phyloP scores from a whole-genome alignment of 1,284 basidiomycete species.

The Puccinia sorghi region DNA sequence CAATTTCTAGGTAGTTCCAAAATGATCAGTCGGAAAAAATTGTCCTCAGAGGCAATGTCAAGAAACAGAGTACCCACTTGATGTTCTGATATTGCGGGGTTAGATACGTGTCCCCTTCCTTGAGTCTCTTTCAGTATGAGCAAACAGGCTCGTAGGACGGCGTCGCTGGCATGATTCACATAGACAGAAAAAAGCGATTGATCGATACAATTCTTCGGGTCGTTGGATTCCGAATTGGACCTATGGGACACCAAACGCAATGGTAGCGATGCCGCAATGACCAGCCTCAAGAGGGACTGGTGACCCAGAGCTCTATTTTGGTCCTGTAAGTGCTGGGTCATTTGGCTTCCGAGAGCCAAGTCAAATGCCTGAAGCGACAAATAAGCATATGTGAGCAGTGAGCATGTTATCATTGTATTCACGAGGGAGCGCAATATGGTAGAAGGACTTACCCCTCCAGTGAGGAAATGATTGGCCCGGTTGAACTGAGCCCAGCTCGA shows the following conservation, averaged over 20 bases:
- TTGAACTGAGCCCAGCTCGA: constrained; percentile 6
- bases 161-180: constrained; percentile 12
- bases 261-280: constrained; percentile 33
- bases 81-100: neutral
- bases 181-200: neutral
- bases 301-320: neutral
- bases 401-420: too few species aligned
- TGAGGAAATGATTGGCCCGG: constrained; percentile 20
- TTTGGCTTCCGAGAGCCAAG: constrained; percentile 23
- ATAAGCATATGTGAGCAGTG: neutral
- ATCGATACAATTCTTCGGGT: neutral
- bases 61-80: constrained; percentile 1
- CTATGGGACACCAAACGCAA: neutral
- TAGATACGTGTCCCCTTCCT: neutral
- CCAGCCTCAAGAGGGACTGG: constrained; percentile 16
- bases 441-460: constrained; percentile 5
- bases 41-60: neutral
- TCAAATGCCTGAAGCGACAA: constrained; percentile 31
- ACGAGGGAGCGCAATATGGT: neutral
- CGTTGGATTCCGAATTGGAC: neutral
- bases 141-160: neutral
- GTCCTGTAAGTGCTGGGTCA: constrained; percentile 1
- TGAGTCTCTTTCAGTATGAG: neutral
- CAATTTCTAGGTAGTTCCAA: neutral
- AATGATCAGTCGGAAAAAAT: neutral